Base-by-base conservation (phyloP, 1,139 yeast genomes). In the Saccharomyces hybrid region DNA sequence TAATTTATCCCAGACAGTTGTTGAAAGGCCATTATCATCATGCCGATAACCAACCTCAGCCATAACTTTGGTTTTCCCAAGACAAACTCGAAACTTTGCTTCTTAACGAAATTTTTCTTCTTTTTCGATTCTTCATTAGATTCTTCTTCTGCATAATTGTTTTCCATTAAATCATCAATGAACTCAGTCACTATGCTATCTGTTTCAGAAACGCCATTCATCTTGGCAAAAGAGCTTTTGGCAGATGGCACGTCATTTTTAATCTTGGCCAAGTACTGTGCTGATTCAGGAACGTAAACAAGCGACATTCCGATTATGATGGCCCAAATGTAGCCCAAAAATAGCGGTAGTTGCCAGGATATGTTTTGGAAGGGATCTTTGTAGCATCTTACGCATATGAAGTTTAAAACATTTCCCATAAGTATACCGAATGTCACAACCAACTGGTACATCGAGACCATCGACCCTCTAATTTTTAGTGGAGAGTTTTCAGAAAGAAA, bases 1-100 rank as follows among this genome's bases (percentile, higher is more conserved):
- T 80, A 80, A 65, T 80, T 81, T 49, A 80, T 76, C 67, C 85
- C 85, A 29, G 83, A 76, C 61, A 80, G 72, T 64, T 80, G 84
- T 66, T 81, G 85, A 65, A 80, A 78, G n/a, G 78, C 71, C 77
- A 80, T 83, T 53, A 81, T 73, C 68, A 75, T 63, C 49, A 78
- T 70, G 56, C 86, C 86, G 59, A 79, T 71, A 46, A 76, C 44
- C 41, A 81, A 73, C 68, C 86, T 75, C 61, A 66, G 53, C 61
- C 74, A 59, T 72, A 78, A 67, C 74, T 76, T 66, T 46, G 75
- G 79, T 50, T 71, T 70, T 56, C 85, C 84, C 46, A 72, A 70
- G 52, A 79, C 57, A 57, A 79, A 76, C 55, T 80, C 79, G 50
- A 63, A 61, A 78, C 80, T 75, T 46, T 58, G 50, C 34, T 53